Evolutionary conservation across 2,329 filamentous ascomycete species (phyloP), one percentile per base, ranked within the genome.

Genomic region (Botrytis hyacinthi): DNA sequence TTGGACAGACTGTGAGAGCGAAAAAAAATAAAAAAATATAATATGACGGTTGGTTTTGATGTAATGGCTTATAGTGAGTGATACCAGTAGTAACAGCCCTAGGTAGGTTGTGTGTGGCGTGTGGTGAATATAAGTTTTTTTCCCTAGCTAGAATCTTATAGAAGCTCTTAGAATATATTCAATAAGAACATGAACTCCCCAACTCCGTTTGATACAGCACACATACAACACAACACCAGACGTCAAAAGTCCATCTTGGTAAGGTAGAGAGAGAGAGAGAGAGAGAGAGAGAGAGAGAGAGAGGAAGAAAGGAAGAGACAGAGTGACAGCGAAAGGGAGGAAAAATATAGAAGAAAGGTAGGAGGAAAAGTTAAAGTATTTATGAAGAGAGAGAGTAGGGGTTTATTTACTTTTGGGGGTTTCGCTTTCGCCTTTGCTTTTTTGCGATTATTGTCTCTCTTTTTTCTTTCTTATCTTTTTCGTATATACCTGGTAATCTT

Each of bases 111-210:
- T 72, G 37, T 46, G 51, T 57, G 51, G 51, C n/a, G 51, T 57
- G 51, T 54, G 67, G 54, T 60, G 54, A 61, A 61, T 70, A 35
- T 68, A 42, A 68, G 66, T 42, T 57, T 68, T 68, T 67, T 67
- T 67, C n/a, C 46, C 9, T 42, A 68, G 48, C 66, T 68, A 57
- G 66, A 68, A 68, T 57, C 66, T 42, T 37, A 57, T 68, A 54
- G 66, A 68, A 68, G 14, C 48, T 57, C 66, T 68, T 68, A 68
- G 65, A 68, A 68, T 54, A 40, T 54, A 54, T 67, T 54, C 46
- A 54, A 40, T 22, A 20, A 20, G 46, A 40, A 48, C 61, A 29
- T 44, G 40, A 62, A 40, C 61, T 44, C 16, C 61, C 44, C 62
- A 32, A 46, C 32, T 51, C 63, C 42, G 29, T 65, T 61, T 61